These are phyloP conservation scores for Psilocybe cyanescens DNA, from an alignment of 768 basidiomycete genomes.

Conservation along the genomic window DNA sequence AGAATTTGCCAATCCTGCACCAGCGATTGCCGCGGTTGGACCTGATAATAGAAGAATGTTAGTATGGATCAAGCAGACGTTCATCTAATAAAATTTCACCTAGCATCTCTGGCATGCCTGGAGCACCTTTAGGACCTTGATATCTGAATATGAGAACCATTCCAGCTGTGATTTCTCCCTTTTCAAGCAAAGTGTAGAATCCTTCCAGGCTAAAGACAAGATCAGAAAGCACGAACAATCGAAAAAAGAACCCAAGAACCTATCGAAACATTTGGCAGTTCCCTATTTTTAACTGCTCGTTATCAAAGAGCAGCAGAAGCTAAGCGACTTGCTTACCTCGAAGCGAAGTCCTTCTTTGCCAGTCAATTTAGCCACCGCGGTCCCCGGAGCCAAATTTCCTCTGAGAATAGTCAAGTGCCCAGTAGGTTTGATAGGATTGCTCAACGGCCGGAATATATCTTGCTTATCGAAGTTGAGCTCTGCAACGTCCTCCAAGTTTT, in stretches of 20 bases:
- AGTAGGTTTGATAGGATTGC: slow-evolving; percentile 82
- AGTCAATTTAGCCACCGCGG: slow-evolving; percentile 91
- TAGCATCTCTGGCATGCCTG: slow-evolving; percentile 85
- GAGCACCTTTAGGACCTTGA: slow-evolving; percentile 90
- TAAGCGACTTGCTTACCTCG: slow-evolving; percentile 50
- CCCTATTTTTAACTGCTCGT: slow-evolving; percentile 46
- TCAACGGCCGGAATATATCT: slow-evolving; percentile 73
- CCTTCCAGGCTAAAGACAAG: slow-evolving; percentile 55
- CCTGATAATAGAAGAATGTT: slow-evolving; percentile 38
- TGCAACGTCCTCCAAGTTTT: slow-evolving; percentile 80
- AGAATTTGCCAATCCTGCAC: slow-evolving; percentile 77
- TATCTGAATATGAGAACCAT: slow-evolving; percentile 84
- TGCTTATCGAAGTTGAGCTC: slow-evolving; percentile 76
- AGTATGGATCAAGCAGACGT: neutral
- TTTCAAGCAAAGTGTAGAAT: slow-evolving; percentile 76
- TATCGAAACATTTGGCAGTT: slow-evolving; percentile 77
- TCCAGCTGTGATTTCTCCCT: slow-evolving; percentile 76
- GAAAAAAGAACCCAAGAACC: slow-evolving; percentile 35
- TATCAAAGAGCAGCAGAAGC: neutral
- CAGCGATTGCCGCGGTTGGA: slow-evolving; percentile 84
- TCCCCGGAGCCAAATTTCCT: slow-evolving; percentile 87
- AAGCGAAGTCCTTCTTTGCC: slow-evolving; percentile 90
- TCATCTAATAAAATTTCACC: slow-evolving; percentile 26
- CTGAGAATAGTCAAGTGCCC: slow-evolving; percentile 88
- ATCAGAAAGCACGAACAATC: neutral